phyloP scores from a whole-genome alignment of 2,329 filamentous ascomycete genomes.

The Ploettnerulaceae sp. region DNA sequence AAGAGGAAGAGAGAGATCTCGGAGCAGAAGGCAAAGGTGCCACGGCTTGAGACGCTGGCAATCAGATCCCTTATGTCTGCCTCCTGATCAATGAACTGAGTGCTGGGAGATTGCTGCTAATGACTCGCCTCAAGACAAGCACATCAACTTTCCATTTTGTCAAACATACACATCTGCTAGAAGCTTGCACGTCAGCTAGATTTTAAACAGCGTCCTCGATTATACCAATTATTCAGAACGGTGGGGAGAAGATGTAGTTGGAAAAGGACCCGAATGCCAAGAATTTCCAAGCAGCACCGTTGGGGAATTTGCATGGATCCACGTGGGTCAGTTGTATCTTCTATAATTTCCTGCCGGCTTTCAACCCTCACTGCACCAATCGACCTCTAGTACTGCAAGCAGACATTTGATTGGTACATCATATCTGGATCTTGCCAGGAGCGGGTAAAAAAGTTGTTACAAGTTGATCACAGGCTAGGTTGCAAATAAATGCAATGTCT shows the following conservation, averaged over 20 bases:
- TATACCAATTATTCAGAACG: neutral
- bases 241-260: neutral
- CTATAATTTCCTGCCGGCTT: slow-evolving; percentile 1
- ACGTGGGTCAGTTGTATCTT: neutral
- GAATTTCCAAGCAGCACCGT: neutral
- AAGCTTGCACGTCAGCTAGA: slow-evolving; percentile 5
- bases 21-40: neutral
- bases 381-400: neutral
- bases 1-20: slow-evolving; percentile 2
- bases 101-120: too few species aligned
- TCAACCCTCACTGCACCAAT: neutral
- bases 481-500: neutral
- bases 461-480: slow-evolving; percentile 3
- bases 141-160: neutral
- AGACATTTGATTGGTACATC: neutral
- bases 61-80: neutral
- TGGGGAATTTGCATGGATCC: neutral
- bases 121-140: too few species aligned
- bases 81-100: neutral
- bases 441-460: neutral
- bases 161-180: slow-evolving; percentile 8
- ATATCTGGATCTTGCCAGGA: neutral
- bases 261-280: too few species aligned
- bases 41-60: neutral
- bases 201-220: neutral